phyloP scores from a whole-genome alignment of 2,329 filamentous ascomycete species.

The Sordariomycetes sp. region DNA sequence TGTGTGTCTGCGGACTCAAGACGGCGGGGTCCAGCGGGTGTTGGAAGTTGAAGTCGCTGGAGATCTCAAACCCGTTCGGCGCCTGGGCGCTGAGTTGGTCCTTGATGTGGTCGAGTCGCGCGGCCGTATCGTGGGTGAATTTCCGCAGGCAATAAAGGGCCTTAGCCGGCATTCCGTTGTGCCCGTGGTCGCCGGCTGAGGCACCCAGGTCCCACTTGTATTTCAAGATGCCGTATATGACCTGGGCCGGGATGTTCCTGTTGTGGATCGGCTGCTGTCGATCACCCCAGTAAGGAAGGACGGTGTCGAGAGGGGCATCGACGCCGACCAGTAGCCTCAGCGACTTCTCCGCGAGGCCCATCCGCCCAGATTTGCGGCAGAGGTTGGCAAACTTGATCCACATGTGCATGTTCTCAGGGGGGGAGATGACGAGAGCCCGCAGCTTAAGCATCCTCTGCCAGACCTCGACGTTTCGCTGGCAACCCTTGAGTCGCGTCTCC shows the following conservation, averaged over 20 bases:
- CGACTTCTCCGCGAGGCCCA: slow-evolving; percentile 91
- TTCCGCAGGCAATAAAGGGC: slow-evolving; percentile 47
- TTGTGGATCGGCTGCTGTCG: slow-evolving; percentile 14
- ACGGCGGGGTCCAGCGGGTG: slow-evolving; percentile 31
- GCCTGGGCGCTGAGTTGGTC: slow-evolving; percentile 36
- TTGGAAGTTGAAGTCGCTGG: slow-evolving; percentile 38
- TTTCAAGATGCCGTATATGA: slow-evolving; percentile 94
- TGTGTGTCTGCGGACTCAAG: slow-evolving; percentile 38
- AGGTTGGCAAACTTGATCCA: slow-evolving; percentile 99
- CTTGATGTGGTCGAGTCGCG: slow-evolving; percentile 40
- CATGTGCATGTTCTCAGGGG: slow-evolving; percentile 94
- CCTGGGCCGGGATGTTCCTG: slow-evolving; percentile 53
- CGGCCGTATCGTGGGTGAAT: slow-evolving; percentile 50
- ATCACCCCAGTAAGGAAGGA: slow-evolving; percentile 46
- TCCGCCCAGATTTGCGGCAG: slow-evolving; percentile 89
- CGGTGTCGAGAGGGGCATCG: slow-evolving; percentile 49
- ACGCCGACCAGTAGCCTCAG: slow-evolving; percentile 79
- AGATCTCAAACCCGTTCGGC: slow-evolving; percentile 31
- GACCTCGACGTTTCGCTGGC: slow-evolving; percentile 93
- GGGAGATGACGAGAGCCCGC: slow-evolving; percentile 80
- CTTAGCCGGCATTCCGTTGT: slow-evolving; percentile 36
- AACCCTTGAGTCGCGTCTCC: slow-evolving; percentile 90
- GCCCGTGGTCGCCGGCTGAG: slow-evolving; percentile 30
- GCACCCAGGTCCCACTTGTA: slow-evolving; percentile 88
- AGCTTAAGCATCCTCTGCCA: slow-evolving; percentile 98